Conservation (phyloP, 2,329 filamentous ascomycete genomes). For the Cordyceps cateniannulata region DNA sequence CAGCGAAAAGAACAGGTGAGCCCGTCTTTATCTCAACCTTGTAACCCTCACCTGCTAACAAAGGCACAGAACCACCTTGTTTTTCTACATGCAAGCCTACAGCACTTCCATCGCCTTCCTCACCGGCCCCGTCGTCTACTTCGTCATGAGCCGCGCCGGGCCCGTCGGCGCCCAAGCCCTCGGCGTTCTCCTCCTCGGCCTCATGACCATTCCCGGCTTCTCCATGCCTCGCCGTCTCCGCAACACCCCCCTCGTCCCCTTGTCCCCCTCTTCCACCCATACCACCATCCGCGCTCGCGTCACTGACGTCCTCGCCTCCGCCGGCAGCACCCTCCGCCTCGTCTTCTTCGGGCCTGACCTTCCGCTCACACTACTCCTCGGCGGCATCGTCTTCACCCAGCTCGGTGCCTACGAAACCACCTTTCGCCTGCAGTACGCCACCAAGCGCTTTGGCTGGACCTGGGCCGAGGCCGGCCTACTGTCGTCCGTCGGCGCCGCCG, state of each 20-base stretch:
- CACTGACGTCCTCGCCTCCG: neutral
- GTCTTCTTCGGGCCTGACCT: constrained; percentile 3
- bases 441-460: constrained; percentile 9
- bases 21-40: too few species aligned
- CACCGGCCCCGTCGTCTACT: constrained; percentile 8
- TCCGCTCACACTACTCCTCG: constrained; percentile 5
- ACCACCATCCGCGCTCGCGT: neutral
- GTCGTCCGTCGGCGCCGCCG: neutral
- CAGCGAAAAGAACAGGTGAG: constrained; percentile 8
- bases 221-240: constrained; percentile 6
- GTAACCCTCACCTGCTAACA: neutral
- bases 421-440: constrained; percentile 10
- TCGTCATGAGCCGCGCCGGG: constrained; percentile 5
- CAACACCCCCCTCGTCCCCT: neutral
- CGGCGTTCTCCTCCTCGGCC: neutral
- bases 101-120: neutral
- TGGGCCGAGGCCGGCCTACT: constrained; percentile 12
- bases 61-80: neutral
- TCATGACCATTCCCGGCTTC: constrained; percentile 4
- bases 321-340: neutral
- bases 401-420: constrained; percentile 6
- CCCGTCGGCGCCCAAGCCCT: neutral
- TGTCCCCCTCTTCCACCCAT: too few species aligned
- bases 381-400: constrained; percentile 7
- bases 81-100: constrained; percentile 8